Base-by-base conservation (phyloP, 2,329 filamentous ascomycete genomes). In the Pezicula neosporulosa region DNA sequence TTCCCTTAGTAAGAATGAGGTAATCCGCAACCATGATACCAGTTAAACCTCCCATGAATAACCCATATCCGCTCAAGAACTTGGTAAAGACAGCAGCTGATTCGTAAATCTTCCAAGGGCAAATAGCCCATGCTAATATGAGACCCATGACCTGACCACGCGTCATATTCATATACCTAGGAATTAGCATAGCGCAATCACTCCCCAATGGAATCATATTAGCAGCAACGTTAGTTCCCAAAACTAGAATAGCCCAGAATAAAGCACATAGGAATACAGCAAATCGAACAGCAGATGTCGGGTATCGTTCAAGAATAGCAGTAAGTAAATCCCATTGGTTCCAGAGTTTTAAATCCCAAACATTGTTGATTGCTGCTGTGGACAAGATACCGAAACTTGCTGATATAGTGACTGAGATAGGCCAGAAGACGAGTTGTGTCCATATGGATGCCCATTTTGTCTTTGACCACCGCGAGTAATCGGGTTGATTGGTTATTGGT, bases 371-470 rank as follows among this genome's bases (percentile, higher is more conserved):
- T 15, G 68, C 66, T 2, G 68, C 65, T 0, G 71, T 73, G 2
- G 68, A 64, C 16, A 72, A 57, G 51, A 74, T 73, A n/a, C 72
- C 72, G 10, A 74, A 60, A 39, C 60, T 63, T 9, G 70, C 69
- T 3, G 68, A 68, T 18, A 72, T 53, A 3, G 71, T 72, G 12
- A 71, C 66, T 13, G 66, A 65, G 30, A 74, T 60, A 0, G 70
- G 70, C 44, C 70, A 68, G 16, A 65, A 42, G 9, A 72, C 50
- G 33, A 71, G 50, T 51, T 73, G 71, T 6, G 66, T 65, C 62
- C 66, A 72, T 55, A 70, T 63, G 16, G 70, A 63, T 7, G 63
- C 69, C 6, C 56, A 63, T 44, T 59, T 64, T 9, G 61, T 69
- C 51, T 62, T 63, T 44, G 57, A 58, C 62, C 66, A 73, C 16